A percentile compares a stretch with the other conserved stretches of the same genome.
phyloP scores from a whole-genome alignment of 2,329 filamentous ascomycete genomes.

The Trichoderma semiorbis region DNA sequence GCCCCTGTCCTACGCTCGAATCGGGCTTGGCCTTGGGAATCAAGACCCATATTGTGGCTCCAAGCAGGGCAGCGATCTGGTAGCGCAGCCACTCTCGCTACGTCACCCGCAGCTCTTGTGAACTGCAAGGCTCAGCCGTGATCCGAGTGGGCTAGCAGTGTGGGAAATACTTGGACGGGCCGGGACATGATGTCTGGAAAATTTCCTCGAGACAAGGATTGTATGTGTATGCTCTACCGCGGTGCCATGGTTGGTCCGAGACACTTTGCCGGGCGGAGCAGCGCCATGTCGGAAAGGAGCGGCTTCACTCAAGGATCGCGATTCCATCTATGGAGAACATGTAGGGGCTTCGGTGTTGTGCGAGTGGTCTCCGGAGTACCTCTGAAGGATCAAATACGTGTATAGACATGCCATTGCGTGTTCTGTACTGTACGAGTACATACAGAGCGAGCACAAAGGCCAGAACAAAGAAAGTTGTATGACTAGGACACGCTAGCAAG shows the following conservation, averaged over 20 bases:
- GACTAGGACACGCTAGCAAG: neutral
- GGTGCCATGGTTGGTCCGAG: conserved; percentile 7
- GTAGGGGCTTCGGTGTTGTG: neutral
- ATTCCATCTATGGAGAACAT: neutral
- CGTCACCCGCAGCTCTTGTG: conserved; percentile 16
- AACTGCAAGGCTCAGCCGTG: conserved; percentile 16
- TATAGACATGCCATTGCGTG: neutral
- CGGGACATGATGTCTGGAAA: neutral
- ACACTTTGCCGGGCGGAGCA: conserved; percentile 4
- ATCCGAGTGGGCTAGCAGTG: conserved; percentile 1
- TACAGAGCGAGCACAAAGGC: neutral
- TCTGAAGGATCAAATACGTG: neutral
- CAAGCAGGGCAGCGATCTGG: conserved; percentile 10
- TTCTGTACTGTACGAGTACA: neutral
- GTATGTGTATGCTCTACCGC: neutral
- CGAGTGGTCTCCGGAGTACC: neutral
- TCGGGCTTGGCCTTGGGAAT: neutral
- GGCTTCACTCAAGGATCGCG: neutral
- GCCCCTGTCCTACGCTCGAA: neutral
- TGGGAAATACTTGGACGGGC: neutral
- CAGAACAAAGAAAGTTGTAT: neutral
- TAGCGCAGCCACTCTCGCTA: conserved; percentile 18
- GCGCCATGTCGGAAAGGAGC: neutral
- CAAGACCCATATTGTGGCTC: conserved; percentile 2
- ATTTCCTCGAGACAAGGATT: neutral